Evolutionary conservation across 2,329 filamentous ascomycete genomes (phyloP).

Genomic region (Sclerotinia subarctica): DNA sequence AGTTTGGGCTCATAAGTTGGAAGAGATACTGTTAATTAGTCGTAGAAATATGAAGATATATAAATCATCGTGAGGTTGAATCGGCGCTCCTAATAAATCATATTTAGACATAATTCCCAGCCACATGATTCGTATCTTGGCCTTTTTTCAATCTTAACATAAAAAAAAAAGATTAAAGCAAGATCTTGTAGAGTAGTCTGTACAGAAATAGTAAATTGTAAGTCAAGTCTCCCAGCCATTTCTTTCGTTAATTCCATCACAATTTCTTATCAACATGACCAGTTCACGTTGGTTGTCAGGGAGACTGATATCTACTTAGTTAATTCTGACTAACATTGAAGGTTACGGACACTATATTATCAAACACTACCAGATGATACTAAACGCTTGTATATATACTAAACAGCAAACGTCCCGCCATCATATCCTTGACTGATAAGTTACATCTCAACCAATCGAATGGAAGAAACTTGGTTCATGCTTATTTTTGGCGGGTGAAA

Average conservation of each 20-base stretch:
- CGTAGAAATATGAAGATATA: too few relatives aligned
- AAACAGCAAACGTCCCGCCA: background rate
- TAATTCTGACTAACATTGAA: background rate
- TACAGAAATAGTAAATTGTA: background rate
- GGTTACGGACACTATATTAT: background rate
- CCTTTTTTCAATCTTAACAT: background rate
- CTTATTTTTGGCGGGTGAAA: background rate
- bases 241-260: background rate
- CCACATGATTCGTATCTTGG: background rate
- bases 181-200: background rate
- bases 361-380: background rate
- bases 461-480: too few relatives aligned
- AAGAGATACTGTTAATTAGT: too few relatives aligned
- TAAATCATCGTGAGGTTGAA: background rate
- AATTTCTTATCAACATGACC: background rate
- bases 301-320: background rate
- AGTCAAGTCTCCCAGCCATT: background rate
- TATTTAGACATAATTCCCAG: background rate
- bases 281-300: background rate
- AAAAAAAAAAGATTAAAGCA: background rate
- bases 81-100: background rate
- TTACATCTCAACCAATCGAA: background rate
- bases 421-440: background rate
- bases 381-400: background rate
- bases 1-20: background rate